Conservation (phyloP, 2,329 filamentous ascomycete genomes). For the Colletotrichum aenigma region DNA sequence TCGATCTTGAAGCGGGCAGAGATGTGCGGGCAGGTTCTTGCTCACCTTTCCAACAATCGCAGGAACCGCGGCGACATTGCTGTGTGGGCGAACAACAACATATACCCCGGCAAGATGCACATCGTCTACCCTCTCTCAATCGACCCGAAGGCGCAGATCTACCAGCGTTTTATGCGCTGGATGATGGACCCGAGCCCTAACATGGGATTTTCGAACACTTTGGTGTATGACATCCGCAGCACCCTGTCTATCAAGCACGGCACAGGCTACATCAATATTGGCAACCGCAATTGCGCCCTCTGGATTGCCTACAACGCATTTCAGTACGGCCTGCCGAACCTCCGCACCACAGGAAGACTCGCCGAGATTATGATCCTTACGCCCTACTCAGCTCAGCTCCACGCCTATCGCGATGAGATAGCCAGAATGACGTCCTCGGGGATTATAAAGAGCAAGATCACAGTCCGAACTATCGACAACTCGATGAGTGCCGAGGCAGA, state of each 20-base stretch:
- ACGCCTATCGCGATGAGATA: neutral
- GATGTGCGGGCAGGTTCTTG: neutral
- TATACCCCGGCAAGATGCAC: neutral
- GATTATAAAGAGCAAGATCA: conserved; percentile 3
- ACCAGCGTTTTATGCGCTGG: neutral
- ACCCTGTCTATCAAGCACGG: neutral
- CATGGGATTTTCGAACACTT: neutral
- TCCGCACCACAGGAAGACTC: neutral
- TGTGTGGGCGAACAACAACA: neutral
- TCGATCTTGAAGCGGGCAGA: neutral
- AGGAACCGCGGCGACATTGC: neutral
- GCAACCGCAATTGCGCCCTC: neutral
- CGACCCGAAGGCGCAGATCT: neutral
- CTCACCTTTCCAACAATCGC: neutral
- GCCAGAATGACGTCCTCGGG: neutral
- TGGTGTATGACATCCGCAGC: neutral
- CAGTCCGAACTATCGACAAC: neutral
- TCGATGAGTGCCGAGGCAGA: conserved; percentile 8
- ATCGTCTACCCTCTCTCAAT: neutral
- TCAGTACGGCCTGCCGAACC: neutral
- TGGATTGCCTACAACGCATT: neutral
- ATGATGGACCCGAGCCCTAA: neutral
- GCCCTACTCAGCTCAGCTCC: neutral
- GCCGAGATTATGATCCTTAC: conserved; percentile 1
- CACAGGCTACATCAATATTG: neutral